Evolutionary conservation across 768 basidiomycete genomes (phyloP), one percentile per base, ranked within the genome.

Genomic region (Kwoniella sp.): DNA sequence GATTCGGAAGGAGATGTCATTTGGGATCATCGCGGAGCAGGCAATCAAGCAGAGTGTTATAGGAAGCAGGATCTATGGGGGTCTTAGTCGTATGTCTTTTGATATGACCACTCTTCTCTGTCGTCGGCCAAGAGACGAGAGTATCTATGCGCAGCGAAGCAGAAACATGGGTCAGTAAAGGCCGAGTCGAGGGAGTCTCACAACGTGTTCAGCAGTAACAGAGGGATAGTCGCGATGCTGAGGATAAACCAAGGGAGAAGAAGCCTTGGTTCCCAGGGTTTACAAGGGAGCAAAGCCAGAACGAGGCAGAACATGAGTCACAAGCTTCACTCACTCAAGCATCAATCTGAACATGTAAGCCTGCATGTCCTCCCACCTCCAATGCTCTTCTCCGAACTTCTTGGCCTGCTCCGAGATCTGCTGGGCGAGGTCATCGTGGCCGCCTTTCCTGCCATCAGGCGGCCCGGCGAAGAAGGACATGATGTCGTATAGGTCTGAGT

Each of bases 341-440:
- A 79, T 61, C 59, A 79, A 57, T n/a, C 79, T 69, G 41, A 76
- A 73, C 74, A 79, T 77, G 62, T 80, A 80, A 37, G 77, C 79
- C 70, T 81, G 79, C 78, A 78, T 78, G 58, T 81, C 78, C 59
- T 79, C 78, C 76, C 76, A 78, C 38, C 79, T 55, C 79, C 79
- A 81, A 64, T 73, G 70, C 37, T 79, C 75, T n/a, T 70, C 65
- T 3, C 66, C 74, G 60, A 81, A 81, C 50, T 73, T 65, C 54
- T 67, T 64, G 2, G 73, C 79, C 29, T 74, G 70, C 55, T 74
- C 67, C 8, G 76, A 73, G 34, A 79, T 81, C 63, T 69, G 38
- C 47, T 68, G 61, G 0, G 79, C 79, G 8, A 81, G 66, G 15
- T 77, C 71, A 37, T 81, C 79, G 38, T 73, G 72, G 11, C 75